Percentiles rank a stretch among this genome's conserved stretches.
Conservation (phyloP, 1,284 basidiomycete genomes). For the Farysia itapuensis region DNA sequence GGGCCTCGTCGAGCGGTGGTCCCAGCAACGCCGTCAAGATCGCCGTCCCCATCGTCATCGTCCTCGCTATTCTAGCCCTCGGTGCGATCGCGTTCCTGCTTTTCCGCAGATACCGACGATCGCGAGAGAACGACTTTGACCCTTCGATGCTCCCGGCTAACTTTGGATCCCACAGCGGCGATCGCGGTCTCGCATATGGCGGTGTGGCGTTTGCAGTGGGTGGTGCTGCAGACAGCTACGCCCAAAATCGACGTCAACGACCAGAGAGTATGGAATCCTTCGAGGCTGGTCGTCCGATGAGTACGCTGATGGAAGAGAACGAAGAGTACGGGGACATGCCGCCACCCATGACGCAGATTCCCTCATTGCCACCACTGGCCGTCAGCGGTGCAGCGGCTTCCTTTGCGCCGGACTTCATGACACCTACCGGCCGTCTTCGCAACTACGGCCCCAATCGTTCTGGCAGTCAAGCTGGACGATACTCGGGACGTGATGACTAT, state of each 20-base stretch:
- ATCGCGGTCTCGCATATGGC: slow-evolving; percentile 4
- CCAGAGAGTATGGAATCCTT: slow-evolving; percentile 25
- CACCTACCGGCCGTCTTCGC: slow-evolving; percentile 8
- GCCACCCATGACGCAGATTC: slow-evolving; percentile 32
- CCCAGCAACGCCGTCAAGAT: slow-evolving; percentile 20
- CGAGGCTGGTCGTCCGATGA: slow-evolving; percentile 22
- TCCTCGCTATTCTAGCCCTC: slow-evolving; percentile 16
- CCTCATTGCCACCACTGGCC: slow-evolving; percentile 6
- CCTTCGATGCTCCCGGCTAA: slow-evolving; percentile 11
- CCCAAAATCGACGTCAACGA: slow-evolving; percentile 14
- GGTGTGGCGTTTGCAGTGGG: slow-evolving; percentile 29
- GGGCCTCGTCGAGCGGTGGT: no score
- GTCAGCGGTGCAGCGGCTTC: slow-evolving; percentile 7
- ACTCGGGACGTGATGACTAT: slow-evolving; percentile 10
- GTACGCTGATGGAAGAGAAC: slow-evolving; percentile 16
- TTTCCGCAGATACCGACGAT: slow-evolving; percentile 2
- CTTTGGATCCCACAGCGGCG: slow-evolving; percentile 9
- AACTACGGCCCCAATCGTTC: slow-evolving; percentile 25
- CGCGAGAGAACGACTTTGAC: slow-evolving; percentile 6
- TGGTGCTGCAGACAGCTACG: slow-evolving; percentile 17
- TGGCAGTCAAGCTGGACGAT: slow-evolving; percentile 3
- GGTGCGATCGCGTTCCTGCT: slow-evolving; percentile 21
- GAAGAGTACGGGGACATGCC: slow-evolving; percentile 6
- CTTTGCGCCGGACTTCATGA: not conserved
- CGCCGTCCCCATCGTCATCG: slow-evolving; percentile 36